Conservation (phyloP, 352 stramenopile genomes). For the Nothophytophthora sp. region DNA sequence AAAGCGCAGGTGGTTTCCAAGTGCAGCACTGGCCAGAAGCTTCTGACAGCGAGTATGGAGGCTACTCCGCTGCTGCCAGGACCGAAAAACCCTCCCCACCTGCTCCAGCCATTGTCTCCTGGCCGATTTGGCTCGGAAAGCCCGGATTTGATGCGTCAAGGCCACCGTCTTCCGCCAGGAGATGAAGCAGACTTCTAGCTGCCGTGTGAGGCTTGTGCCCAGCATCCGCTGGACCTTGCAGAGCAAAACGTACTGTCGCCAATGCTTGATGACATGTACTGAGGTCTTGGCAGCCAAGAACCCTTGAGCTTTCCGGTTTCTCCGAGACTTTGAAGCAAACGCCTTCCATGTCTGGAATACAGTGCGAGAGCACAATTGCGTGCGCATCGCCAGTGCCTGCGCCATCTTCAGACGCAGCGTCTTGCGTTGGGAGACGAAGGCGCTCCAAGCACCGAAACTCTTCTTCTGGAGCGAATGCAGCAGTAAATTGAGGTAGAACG, state of each 20-base stretch:
- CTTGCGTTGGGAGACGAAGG: conserved; percentile 19
- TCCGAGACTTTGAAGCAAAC: conserved; percentile 13
- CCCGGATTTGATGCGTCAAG: conserved; percentile 19
- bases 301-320: conserved; percentile 8
- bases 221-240: conserved; percentile 59
- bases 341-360: conserved; percentile 36
- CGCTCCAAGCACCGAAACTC: conserved; percentile 38
- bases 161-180: conserved; percentile 40
- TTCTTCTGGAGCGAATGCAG: conserved; percentile 37
- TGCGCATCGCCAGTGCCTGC: conserved; percentile 23
- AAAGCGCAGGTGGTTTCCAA: conserved; percentile 38
- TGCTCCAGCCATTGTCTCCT: conserved; percentile 7
- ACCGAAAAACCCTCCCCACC: conserved; percentile 16
- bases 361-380: conserved; percentile 23
- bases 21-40: conserved; percentile 38
- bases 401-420: conserved; percentile 23
- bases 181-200: conserved; percentile 32
- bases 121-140: conserved; percentile 15
- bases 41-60: conserved; percentile 29
- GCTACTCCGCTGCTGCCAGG: conserved; percentile 37
- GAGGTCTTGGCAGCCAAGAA: conserved; percentile 11
- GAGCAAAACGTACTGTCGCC: conserved; percentile 46
- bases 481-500: conserved; percentile 36
- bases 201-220: conserved; percentile 21
- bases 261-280: conserved; percentile 19